phyloP scores from a whole-genome alignment of 768 basidiomycete genomes.

The Amanita brunnescens region DNA sequence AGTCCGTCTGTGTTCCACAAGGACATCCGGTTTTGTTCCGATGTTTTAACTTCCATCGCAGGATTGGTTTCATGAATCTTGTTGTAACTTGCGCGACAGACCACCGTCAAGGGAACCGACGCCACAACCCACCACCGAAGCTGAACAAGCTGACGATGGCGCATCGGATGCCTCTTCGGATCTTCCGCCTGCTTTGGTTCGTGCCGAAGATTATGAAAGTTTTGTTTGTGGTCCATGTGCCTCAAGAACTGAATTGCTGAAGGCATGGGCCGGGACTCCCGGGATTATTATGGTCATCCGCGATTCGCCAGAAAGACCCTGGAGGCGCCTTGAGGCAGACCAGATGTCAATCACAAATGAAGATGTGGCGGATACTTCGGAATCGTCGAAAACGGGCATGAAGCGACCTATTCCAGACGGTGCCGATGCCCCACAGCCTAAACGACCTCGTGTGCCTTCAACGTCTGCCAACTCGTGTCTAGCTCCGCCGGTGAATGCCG shows the following conservation, averaged over 20 bases:
- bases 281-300: slow-evolving; percentile 65
- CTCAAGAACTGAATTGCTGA: slow-evolving; percentile 40
- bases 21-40: slow-evolving; percentile 1
- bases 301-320: slow-evolving; percentile 32
- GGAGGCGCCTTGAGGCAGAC: slow-evolving; percentile 39
- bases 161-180: slow-evolving; percentile 54
- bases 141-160: slow-evolving; percentile 34
- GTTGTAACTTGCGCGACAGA: slow-evolving; percentile 67
- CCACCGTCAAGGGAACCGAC: slow-evolving; percentile 41
- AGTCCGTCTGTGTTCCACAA: slow-evolving; percentile 35
- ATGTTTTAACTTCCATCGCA: slow-evolving; percentile 20
- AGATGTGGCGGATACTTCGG: slow-evolving; percentile 17
- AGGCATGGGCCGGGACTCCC: slow-evolving; percentile 56
- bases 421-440: slow-evolving; percentile 21
- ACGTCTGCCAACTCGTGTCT: slow-evolving; percentile 32
- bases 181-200: slow-evolving; percentile 60
- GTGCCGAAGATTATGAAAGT: slow-evolving; percentile 63
- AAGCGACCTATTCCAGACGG: slow-evolving; percentile 46
- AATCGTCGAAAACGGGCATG: slow-evolving; percentile 19
- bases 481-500: slow-evolving; percentile 41
- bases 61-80: slow-evolving; percentile 93
- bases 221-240: slow-evolving; percentile 71
- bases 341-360: slow-evolving; percentile 17
- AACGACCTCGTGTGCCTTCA: slow-evolving; percentile 19
- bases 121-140: slow-evolving; percentile 14